Percentiles rank a stretch among this genome's conserved stretches.
Evolutionary conservation across 176 grass and related monocot species (phyloP).

Genomic region (Triticum turgidum): DNA sequence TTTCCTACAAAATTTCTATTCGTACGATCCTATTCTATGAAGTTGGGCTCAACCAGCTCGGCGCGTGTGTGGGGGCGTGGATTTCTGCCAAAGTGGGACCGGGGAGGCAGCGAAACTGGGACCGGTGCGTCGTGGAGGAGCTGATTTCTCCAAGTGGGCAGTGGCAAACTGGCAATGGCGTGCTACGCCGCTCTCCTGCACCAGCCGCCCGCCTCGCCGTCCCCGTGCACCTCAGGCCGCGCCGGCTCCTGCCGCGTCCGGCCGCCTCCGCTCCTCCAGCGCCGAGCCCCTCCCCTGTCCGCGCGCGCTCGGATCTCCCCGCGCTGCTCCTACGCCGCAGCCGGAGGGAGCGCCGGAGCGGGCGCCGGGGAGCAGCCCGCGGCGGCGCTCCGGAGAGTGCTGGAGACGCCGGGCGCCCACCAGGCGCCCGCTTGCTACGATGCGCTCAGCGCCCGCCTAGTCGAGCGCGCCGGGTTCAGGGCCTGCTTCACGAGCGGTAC

Average conservation of each 20-base stretch:
- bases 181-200: slow-evolving; percentile 39
- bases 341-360: background rate
- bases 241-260: background rate
- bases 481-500: slow-evolving; percentile 87
- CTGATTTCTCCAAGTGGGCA: background rate
- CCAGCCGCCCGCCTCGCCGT: slow-evolving; percentile 13
- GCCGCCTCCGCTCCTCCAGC: background rate
- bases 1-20: too few relatives aligned
- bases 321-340: slow-evolving; percentile 30
- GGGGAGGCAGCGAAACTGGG: background rate
- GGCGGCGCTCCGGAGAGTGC: slow-evolving; percentile 49
- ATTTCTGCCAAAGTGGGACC: background rate
- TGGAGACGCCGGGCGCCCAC: slow-evolving; percentile 55
- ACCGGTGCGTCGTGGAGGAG: background rate
- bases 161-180: slow-evolving; percentile 20
- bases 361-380: slow-evolving; percentile 26
- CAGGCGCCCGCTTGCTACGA: slow-evolving; percentile 94
- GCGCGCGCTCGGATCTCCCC: slow-evolving; percentile 8
- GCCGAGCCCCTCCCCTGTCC: background rate
- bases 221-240: slow-evolving; percentile 22
- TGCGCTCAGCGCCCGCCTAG: slow-evolving; percentile 76
- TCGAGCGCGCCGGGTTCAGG: slow-evolving; percentile 70
- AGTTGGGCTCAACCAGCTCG: background rate
- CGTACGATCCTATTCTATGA: too few relatives aligned
- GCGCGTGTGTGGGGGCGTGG: background rate